Evolutionary conservation across 768 basidiomycete species (phyloP), one percentile per base, ranked within the genome.

Genomic region (Leucosporidium scottii): DNA sequence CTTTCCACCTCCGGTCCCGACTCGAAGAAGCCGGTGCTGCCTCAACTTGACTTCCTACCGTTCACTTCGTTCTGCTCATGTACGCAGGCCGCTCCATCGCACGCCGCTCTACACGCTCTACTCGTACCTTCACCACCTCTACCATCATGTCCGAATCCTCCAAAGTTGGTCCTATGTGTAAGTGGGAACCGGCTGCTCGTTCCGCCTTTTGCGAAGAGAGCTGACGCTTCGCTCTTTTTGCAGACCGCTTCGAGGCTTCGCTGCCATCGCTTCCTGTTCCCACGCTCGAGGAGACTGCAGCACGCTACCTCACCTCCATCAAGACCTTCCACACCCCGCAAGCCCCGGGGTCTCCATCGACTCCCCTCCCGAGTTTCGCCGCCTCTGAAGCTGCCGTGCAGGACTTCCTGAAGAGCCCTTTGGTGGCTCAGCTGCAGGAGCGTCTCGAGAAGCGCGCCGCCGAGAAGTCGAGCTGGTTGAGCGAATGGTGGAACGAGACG

Each of bases 401-500:
- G 4, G 79, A 81, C 1, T 98, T 98, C 78, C 79, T 90, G 25
- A 73, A 80, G 15, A 90, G 88, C 0, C 84, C 87, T 0, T 83
- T 85, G 61, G 86, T 85, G 1, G 82, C 83, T 21, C 84, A 85
- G 64, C 83, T 98, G 18, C 94, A 98, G 79, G 78, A 80, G 47
- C 82, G 96, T 3, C 82, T 98, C 44, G 82, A 90, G 76, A 82
- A 84, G 27, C 84, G 93, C 2, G 91, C 92, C 3, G 67, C 85
- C 30, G 76, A 71, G 21, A 78, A 77, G 65, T 78, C 79, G 25
- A 93, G 83, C 81, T 99, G 96, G 96, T 82, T 99, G n/a, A 83
- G 84, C 57, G 91, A 94, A 61, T 99, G 96, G 96, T 99, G 94
- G 94, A 93, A 98, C 79, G 91, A 96, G 47, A 84, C 78, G 7